phyloP scores from a whole-genome alignment of 371 early-diverging fungal genomes.

The Apophysomyces ossiformis region DNA sequence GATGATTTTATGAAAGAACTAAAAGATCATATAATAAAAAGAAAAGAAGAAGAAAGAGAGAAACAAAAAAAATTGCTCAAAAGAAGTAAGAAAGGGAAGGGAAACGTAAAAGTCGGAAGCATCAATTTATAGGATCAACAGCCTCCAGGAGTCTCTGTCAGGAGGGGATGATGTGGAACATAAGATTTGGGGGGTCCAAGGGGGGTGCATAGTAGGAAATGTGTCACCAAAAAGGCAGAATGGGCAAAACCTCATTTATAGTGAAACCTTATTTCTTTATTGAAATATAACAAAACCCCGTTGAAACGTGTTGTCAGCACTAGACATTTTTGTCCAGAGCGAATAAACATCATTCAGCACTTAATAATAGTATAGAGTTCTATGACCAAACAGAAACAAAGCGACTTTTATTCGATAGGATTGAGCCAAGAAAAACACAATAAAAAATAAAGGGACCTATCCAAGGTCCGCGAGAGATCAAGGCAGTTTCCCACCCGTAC shows the following conservation, averaged over 20 bases:
- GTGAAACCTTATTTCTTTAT: not conserved
- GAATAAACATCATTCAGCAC: not conserved
- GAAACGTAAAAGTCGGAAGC: not conserved
- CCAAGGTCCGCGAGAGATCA: conserved; percentile 1
- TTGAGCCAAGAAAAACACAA: not conserved
- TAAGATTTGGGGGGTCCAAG: not conserved
- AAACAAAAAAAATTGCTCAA: not conserved
- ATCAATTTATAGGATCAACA: conserved; percentile 9
- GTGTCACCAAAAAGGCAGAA: not conserved
- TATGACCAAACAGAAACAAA: not conserved
- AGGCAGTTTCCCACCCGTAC: not conserved
- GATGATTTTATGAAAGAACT: not conserved
- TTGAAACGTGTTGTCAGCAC: not conserved
- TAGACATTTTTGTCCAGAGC: no score
- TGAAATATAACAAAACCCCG: conserved; percentile 3
- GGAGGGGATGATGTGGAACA: not conserved
- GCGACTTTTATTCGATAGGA: not conserved
- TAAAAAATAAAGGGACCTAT: not conserved
- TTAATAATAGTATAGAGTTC: not conserved
- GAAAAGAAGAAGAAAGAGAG: no score
- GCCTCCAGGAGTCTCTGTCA: not conserved
- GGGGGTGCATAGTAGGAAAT: not conserved
- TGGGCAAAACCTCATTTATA: not conserved
- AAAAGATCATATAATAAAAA: conserved; percentile 6
- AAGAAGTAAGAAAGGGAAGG: conserved; percentile 7